Percentiles rank a stretch among this genome's conserved stretches.
These are phyloP conservation scores for Marsdenia floribunda DNA, from an alignment of 257 asterid genomes.

Conservation along the genomic window DNA sequence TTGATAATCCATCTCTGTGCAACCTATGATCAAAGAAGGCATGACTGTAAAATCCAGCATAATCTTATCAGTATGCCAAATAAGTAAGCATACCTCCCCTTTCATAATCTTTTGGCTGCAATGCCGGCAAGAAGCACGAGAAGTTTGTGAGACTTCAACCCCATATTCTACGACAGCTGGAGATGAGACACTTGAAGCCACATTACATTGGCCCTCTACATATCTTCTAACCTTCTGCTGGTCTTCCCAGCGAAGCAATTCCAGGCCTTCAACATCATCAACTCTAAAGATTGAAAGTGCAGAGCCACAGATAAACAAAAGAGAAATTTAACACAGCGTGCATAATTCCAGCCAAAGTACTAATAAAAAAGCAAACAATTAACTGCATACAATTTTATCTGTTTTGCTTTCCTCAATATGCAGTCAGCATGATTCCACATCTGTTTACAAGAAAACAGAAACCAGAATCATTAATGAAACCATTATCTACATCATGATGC, in stretches of 20 bases:
- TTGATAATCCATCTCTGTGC: background rate
- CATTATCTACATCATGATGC: background rate
- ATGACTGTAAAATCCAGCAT: background rate
- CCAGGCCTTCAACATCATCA: constrained; percentile 92
- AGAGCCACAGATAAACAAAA: constrained; percentile 12
- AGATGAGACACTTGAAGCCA: constrained; percentile 31
- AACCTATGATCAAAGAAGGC: background rate
- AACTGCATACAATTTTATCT: constrained; percentile 64
- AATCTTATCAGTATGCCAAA: background rate
- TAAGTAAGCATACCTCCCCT: constrained; percentile 56
- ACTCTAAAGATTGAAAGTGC: constrained; percentile 31
- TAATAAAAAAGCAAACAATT: constrained; percentile 4
- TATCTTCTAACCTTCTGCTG: constrained; percentile 73
- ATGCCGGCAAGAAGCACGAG: constrained; percentile 77
- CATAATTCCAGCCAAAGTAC: background rate
- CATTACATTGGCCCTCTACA: constrained; percentile 35
- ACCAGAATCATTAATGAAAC: constrained; percentile 14
- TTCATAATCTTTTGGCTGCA: constrained; percentile 71
- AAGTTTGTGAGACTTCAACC: constrained; percentile 58
- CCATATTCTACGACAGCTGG: constrained; percentile 41
- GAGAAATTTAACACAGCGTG: background rate
- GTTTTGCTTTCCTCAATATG: constrained; percentile 63
- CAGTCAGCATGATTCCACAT: constrained; percentile 95
- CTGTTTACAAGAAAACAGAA: constrained; percentile 45
- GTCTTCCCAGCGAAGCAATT: constrained; percentile 91